Evolutionary conservation across 306 rosid genomes (phyloP).

Genomic region (Rosa lucieae): DNA sequence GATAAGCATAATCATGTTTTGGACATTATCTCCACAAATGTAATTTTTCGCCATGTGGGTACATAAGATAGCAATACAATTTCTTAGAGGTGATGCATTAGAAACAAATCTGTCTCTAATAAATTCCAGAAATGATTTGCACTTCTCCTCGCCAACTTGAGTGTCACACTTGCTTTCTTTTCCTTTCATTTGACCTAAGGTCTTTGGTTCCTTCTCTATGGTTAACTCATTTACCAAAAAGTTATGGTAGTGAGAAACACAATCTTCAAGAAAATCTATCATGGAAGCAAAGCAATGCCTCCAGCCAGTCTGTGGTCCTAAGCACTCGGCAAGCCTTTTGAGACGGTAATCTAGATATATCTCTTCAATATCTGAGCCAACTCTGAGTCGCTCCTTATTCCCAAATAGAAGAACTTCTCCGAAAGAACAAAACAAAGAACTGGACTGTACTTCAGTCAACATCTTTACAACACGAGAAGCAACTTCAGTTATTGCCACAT

Average conservation of each 20-base stretch:
- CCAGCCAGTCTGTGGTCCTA: constrained; percentile 52
- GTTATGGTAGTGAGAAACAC: constrained; percentile 51
- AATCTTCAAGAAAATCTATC: constrained; percentile 56
- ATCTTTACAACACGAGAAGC: constrained; percentile 38
- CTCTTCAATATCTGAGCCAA: constrained; percentile 47
- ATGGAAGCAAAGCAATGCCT: constrained; percentile 47
- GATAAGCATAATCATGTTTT: constrained; percentile 31
- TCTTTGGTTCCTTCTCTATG: constrained; percentile 16
- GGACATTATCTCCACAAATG: constrained; percentile 23
- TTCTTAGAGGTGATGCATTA: constrained; percentile 28
- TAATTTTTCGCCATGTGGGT: constrained; percentile 51
- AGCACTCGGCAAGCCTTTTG: constrained; percentile 38
- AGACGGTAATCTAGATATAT: constrained; percentile 64
- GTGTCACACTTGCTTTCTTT: constrained; percentile 13
- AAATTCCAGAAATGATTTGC: constrained; percentile 55
- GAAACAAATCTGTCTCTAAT: constrained; percentile 41
- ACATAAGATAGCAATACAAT: constrained; percentile 38
- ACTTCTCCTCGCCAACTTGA: constrained; percentile 16
- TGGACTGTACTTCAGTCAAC: constrained; percentile 21
- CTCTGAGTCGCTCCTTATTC: constrained; percentile 56
- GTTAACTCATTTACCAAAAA: constrained; percentile 43
- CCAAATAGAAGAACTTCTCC: constrained; percentile 74
- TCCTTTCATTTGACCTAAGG: not conserved
- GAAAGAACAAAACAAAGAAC: constrained; percentile 33
- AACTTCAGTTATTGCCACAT: constrained; percentile 64